These are phyloP conservation scores for Dillenia turbinata DNA, from an alignment of 164 flowering plant genomes.

Conservation along the genomic window DNA sequence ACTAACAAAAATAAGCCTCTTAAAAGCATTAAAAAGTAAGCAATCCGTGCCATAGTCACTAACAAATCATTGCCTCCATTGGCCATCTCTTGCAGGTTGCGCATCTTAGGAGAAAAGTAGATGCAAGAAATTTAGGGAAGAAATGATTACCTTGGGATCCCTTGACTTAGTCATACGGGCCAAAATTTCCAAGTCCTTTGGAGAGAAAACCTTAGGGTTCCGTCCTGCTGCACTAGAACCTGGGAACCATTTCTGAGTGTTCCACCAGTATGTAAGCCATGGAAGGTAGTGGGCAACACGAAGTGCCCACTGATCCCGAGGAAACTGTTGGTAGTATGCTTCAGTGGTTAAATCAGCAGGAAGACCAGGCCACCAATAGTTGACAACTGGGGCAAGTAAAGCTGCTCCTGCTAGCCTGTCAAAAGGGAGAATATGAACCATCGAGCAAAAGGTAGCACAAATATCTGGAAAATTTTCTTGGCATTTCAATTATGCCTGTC, in stretches of 20 bases:
- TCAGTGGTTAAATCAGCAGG: conserved; percentile 34
- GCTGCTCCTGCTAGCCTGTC: conserved; percentile 57
- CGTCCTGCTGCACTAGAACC: conserved; percentile 13
- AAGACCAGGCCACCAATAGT: conserved; percentile 58
- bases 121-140: background rate
- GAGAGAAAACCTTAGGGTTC: conserved; percentile 23
- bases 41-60: no score
- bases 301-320: conserved; percentile 39
- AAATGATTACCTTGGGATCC: background rate
- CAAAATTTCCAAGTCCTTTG: conserved; percentile 31
- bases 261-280: conserved; percentile 54
- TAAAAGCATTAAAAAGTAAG: no score
- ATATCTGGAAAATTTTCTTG: background rate
- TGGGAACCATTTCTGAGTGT: conserved; percentile 48
- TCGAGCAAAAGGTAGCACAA: no score
- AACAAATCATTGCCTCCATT: no score
- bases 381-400: conserved; percentile 40
- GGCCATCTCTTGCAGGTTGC: background rate
- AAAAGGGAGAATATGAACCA: background rate
- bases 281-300: conserved; percentile 41
- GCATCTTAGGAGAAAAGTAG: background rate
- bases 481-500: background rate
- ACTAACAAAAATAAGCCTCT: no score
- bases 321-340: conserved; percentile 25
- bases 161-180: background rate